Evolutionary conservation across 1,284 basidiomycete species (phyloP).

Genomic region (Mycena citricolor): DNA sequence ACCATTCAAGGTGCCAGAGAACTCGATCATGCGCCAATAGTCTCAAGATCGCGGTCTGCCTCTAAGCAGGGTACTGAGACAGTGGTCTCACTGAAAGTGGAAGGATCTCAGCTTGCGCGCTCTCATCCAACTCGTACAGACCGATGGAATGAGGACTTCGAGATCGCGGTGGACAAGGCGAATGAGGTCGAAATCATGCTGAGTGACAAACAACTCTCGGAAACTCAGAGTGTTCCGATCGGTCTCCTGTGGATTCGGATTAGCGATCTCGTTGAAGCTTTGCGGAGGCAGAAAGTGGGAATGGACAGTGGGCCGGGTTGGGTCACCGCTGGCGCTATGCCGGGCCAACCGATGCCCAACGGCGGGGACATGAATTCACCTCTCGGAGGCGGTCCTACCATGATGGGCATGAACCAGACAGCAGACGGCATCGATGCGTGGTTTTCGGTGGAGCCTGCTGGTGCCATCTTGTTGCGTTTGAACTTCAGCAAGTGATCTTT

Average conservation of each 20-base stretch:
- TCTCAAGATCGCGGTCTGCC: conserved; percentile 64
- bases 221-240: conserved; percentile 82
- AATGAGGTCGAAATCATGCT: conserved; percentile 98
- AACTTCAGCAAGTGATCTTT: conserved; percentile 77
- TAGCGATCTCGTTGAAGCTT: conserved; percentile 92
- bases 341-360: conserved; percentile 45
- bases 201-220: conserved; percentile 88
- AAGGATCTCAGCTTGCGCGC: conserved; percentile 90
- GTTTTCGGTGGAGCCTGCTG: conserved; percentile 98
- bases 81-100: conserved; percentile 92
- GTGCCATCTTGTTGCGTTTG: conserved; percentile 81
- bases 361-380: conserved; percentile 58
- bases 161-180: conserved; percentile 95
- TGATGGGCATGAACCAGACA: conserved; percentile 34
- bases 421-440: conserved; percentile 91
- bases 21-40: conserved; percentile 88
- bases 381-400: conserved; percentile 37
- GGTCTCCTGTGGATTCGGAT: conserved; percentile 96
- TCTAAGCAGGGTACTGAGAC: conserved; percentile 86
- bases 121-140: conserved; percentile 94
- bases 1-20: conserved; percentile 89
- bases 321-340: conserved; percentile 90
- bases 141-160: conserved; percentile 97
- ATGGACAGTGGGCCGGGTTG: conserved; percentile 86
- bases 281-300: conserved; percentile 89